Evolutionary conservation across 2,329 filamentous ascomycete genomes (phyloP).

Genomic region (Arthroderma sp.): DNA sequence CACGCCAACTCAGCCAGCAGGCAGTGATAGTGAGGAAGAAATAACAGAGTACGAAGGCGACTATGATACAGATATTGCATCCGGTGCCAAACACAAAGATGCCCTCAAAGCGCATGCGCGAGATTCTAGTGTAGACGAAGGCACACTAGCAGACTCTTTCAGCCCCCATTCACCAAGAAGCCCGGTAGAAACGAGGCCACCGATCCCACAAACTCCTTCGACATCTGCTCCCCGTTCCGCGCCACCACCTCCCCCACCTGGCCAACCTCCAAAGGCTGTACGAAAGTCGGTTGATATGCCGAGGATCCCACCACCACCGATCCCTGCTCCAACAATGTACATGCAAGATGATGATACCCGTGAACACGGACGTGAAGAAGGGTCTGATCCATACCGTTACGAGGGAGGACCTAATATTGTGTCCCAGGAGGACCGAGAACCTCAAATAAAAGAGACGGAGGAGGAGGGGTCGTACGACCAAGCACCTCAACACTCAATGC

Average conservation of each 20-base stretch:
- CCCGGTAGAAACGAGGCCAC: slow-evolving; percentile 30
- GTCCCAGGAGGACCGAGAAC: slow-evolving; percentile 20
- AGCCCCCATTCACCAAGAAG: slow-evolving; percentile 38
- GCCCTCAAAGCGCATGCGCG: slow-evolving; percentile 71
- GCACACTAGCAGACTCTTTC: slow-evolving; percentile 44
- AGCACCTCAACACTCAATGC: slow-evolving; percentile 31
- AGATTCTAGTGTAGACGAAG: slow-evolving; percentile 64
- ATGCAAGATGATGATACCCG: slow-evolving; percentile 23
- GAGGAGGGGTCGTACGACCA: slow-evolving; percentile 24
- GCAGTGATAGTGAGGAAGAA: slow-evolving; percentile 60
- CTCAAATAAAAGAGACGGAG: neutral
- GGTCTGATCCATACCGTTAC: slow-evolving; percentile 44
- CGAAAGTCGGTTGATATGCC: slow-evolving; percentile 60
- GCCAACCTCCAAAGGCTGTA: slow-evolving; percentile 44
- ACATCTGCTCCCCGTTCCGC: slow-evolving; percentile 47
- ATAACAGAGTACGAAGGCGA: slow-evolving; percentile 93
- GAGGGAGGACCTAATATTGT: slow-evolving; percentile 12
- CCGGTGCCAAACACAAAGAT: slow-evolving; percentile 88
- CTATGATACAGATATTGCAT: slow-evolving; percentile 93
- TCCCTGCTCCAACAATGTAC: slow-evolving; percentile 34
- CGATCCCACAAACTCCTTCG: slow-evolving; percentile 41
- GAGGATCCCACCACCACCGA: slow-evolving; percentile 55
- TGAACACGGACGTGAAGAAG: slow-evolving; percentile 45
- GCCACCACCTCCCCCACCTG: slow-evolving; percentile 51
- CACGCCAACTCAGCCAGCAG: slow-evolving; percentile 36